These are phyloP conservation scores for Wallacemonas collosoma DNA, from an alignment of 208 protist species.

Conservation along the genomic window DNA sequence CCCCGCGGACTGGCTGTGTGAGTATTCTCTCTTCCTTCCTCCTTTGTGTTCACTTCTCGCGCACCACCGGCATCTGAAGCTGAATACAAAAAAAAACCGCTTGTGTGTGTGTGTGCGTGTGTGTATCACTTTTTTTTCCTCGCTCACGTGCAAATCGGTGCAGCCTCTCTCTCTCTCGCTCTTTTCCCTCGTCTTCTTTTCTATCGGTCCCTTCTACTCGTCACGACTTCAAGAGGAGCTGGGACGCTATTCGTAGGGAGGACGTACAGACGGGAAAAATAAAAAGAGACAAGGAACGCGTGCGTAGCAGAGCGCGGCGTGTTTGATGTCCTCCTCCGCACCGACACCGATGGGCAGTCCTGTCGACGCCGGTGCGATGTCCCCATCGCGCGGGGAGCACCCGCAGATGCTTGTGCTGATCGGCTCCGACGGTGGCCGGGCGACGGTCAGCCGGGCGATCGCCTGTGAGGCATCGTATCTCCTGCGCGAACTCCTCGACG, in stretches of 20 bases:
- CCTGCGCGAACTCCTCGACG: conserved; percentile 77
- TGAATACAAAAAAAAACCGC: background rate
- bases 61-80: too few relatives aligned
- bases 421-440: conserved; percentile 63
- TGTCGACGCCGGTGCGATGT: background rate
- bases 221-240: too few relatives aligned
- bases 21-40: too few relatives aligned
- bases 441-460: conserved; percentile 57
- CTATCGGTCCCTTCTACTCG: too few relatives aligned
- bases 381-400: background rate
- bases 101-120: background rate
- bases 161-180: background rate
- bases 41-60: too few relatives aligned
- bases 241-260: too few relatives aligned
- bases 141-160: background rate
- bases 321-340: background rate
- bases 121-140: background rate
- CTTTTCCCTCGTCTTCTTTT: background rate
- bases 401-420: conserved; percentile 67
- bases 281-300: background rate
- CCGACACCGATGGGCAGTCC: background rate
- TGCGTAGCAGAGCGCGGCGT: conserved; percentile 6
- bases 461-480: conserved; percentile 78
- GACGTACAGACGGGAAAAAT: too few relatives aligned
- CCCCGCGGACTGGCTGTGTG: too few relatives aligned